A percentile compares a stretch with the other conserved stretches of the same genome.
phyloP scores from a whole-genome alignment of 2,329 filamentous ascomycete genomes.

The Pseudocercospora pini-densiflorae region DNA sequence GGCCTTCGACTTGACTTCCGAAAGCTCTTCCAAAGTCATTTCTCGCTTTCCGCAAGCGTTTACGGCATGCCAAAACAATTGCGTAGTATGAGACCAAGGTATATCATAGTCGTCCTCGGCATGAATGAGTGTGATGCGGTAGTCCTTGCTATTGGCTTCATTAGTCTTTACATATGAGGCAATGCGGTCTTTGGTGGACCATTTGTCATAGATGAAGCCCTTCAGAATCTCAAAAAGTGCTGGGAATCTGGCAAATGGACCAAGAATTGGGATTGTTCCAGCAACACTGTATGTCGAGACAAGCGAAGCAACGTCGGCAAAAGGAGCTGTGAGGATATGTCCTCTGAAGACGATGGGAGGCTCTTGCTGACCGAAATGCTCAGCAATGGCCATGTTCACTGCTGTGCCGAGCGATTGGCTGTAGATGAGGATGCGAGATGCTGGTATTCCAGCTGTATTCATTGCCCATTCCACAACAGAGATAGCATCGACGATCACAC shows the following conservation, averaged over 20 bases:
- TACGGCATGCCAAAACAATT: slow-evolving; percentile 60
- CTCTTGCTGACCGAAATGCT: slow-evolving; percentile 49
- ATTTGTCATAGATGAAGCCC: slow-evolving; percentile 55
- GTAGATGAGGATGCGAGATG: slow-evolving; percentile 62
- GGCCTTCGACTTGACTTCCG: slow-evolving; percentile 47
- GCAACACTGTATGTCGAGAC: slow-evolving; percentile 63
- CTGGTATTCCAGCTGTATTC: slow-evolving; percentile 56
- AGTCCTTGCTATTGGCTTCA: slow-evolving; percentile 41
- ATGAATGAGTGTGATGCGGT: slow-evolving; percentile 56
- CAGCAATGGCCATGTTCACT: slow-evolving; percentile 51
- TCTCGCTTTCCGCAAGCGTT: slow-evolving; percentile 50
- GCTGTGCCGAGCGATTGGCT: slow-evolving; percentile 65
- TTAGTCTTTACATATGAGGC: slow-evolving; percentile 49
- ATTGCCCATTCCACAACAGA: slow-evolving; percentile 60
- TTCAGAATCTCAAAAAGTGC: slow-evolving; percentile 52
- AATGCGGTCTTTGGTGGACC: slow-evolving; percentile 55
- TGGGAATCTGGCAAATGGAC: slow-evolving; percentile 56
- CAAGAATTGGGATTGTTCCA: slow-evolving; percentile 59
- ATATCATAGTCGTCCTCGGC: slow-evolving; percentile 59
- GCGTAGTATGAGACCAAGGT: slow-evolving; percentile 55
- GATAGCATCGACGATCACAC: slow-evolving; percentile 59
- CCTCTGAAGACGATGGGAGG: slow-evolving; percentile 58
- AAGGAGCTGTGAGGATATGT: slow-evolving; percentile 61
- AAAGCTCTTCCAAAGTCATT: slow-evolving; percentile 52
- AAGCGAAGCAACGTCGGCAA: slow-evolving; percentile 59